These are phyloP conservation scores for Piloderma croceum DNA, from an alignment of 768 basidiomycete genomes.

Conservation along the genomic window DNA sequence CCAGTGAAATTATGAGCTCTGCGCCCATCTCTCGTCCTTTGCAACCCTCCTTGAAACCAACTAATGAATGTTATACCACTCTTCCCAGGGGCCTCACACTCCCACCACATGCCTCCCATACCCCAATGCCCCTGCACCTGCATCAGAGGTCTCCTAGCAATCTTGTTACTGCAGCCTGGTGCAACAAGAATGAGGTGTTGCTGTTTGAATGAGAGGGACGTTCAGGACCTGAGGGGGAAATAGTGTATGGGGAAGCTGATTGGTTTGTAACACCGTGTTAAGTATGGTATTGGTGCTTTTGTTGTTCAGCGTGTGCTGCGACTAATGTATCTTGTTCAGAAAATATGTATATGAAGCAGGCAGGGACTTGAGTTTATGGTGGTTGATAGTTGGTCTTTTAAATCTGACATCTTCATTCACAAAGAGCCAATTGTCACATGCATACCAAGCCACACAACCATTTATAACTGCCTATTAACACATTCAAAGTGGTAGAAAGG, in stretches of 20 bases:
- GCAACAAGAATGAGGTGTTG: no score
- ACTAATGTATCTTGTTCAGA: slow-evolving; percentile 48
- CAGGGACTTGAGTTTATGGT: slow-evolving; percentile 69
- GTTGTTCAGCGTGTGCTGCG: slow-evolving; percentile 32
- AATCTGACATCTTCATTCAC: no score
- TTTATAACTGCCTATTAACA: no score
- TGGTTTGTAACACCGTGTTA: not conserved
- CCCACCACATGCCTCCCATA: slow-evolving; percentile 73
- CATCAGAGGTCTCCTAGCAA: no score
- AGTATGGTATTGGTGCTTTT: slow-evolving; percentile 11
- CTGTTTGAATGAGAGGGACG: not conserved
- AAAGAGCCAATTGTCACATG: no score
- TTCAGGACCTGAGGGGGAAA: not conserved
- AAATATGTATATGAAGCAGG: slow-evolving; percentile 54
- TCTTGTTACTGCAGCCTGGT: no score
- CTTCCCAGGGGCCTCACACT: slow-evolving; percentile 67
- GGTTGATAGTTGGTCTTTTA: slow-evolving; percentile 62
- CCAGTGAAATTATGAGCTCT: slow-evolving; percentile 75
- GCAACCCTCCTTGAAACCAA: slow-evolving; percentile 87
- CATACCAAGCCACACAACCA: no score
- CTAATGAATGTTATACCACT: slow-evolving; percentile 83
- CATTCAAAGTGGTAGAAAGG: no score
- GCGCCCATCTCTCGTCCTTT: slow-evolving; percentile 91
- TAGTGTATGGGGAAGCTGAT: not conserved
- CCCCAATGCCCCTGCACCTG: slow-evolving; percentile 60